Evolutionary conservation across 225 moss, liverwort and hornwort species (phyloP).

Genomic region (Physcomitrium patens): DNA sequence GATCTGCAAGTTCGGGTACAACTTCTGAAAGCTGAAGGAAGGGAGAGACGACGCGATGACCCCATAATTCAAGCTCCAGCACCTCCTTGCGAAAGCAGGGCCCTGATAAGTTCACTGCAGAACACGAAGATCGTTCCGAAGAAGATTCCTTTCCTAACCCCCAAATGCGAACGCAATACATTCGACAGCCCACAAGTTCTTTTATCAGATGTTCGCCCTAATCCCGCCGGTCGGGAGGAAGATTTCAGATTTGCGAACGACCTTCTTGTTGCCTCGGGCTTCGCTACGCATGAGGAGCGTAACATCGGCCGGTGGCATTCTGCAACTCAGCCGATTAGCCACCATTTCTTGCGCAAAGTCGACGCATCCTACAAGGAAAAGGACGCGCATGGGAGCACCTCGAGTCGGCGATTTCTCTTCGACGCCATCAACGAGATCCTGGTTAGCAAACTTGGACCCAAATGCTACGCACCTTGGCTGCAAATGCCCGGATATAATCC

Average conservation of each 20-base stretch:
- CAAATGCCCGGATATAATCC: conserved; percentile 6
- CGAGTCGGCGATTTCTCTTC: conserved; percentile 60
- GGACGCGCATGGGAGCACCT: conserved; percentile 23
- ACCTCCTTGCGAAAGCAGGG: conserved; percentile 6
- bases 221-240: conserved; percentile 41
- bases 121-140: not conserved
- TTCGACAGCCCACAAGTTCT: not conserved
- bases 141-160: not conserved
- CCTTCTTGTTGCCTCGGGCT: conserved; percentile 61
- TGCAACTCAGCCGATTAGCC: conserved; percentile 56
- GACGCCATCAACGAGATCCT: conserved; percentile 71
- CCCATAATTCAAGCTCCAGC: conserved; percentile 32
- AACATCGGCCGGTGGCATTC: conserved; percentile 65
- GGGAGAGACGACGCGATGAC: conserved; percentile 42
- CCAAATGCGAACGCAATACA: conserved; percentile 4
- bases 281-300: conserved; percentile 42
- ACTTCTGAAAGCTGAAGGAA: conserved; percentile 56
- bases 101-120: conserved; percentile 9
- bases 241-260: conserved; percentile 62
- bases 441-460: conserved; percentile 46
- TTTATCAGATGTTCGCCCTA: conserved; percentile 30
- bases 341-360: conserved; percentile 47
- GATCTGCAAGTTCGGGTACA: conserved; percentile 55
- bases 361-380: conserved; percentile 40
- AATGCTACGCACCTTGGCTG: conserved; percentile 58